A percentile compares a stretch with the other conserved stretches of the same genome.
Evolutionary conservation across 139 green algal genomes (phyloP).

Genomic region (Axilococcus clingmanii): DNA sequence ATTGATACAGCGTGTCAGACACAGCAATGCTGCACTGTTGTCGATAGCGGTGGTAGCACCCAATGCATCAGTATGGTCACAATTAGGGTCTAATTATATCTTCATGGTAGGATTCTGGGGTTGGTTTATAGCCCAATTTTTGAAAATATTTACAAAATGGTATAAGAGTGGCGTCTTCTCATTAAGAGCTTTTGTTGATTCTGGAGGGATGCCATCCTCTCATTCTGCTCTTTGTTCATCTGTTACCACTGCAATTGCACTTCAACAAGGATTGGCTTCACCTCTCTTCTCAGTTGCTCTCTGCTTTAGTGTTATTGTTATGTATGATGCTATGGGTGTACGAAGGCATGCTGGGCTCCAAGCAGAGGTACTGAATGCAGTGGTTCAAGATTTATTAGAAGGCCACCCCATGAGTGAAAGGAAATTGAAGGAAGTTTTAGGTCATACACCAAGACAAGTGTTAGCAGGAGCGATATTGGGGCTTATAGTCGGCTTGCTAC

Average conservation of each 20-base stretch:
- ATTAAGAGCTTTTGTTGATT: slow-evolving; percentile 64
- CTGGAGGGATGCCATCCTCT: slow-evolving; percentile 96
- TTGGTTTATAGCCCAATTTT: slow-evolving; percentile 77
- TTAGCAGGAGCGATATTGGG: slow-evolving; percentile 33
- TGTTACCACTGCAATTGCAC: slow-evolving; percentile 80
- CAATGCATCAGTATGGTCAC: not conserved
- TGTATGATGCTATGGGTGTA: slow-evolving; percentile 98
- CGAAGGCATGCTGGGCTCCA: slow-evolving; percentile 83
- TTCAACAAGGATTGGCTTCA: slow-evolving; percentile 72
- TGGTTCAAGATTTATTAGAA: slow-evolving; percentile 68
- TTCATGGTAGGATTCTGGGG: slow-evolving; percentile 81
- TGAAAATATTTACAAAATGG: slow-evolving; percentile 85
- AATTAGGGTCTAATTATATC: slow-evolving; percentile 55
- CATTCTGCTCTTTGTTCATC: slow-evolving; percentile 83
- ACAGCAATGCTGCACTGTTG: no score
- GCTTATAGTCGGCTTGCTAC: slow-evolving; percentile 44
- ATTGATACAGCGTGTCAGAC: not conserved
- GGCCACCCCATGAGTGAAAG: slow-evolving; percentile 54
- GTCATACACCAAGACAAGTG: slow-evolving; percentile 90
- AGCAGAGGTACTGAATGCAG: slow-evolving; percentile 87
- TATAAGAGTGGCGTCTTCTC: slow-evolving; percentile 76
- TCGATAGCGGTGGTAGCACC: not conserved
- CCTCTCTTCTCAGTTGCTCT: slow-evolving; percentile 78
- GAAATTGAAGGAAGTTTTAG: slow-evolving; percentile 95
- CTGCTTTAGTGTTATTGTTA: slow-evolving; percentile 90